Evolutionary conservation across 106 monocot species (phyloP), one percentile per base, ranked within the genome.

Genomic region (Dactylorhiza incarnata): DNA sequence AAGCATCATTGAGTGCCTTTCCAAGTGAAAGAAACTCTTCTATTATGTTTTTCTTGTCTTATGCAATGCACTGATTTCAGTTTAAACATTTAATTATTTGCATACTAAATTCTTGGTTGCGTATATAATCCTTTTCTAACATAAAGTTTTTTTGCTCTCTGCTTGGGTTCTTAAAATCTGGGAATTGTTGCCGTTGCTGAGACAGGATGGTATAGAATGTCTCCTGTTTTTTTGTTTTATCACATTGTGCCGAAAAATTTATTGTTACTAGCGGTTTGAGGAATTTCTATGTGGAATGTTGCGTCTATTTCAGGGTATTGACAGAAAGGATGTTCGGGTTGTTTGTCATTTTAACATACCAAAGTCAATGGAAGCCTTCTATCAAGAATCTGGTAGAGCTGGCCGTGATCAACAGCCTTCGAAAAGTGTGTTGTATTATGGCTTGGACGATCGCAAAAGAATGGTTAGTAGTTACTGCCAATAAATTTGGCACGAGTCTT

Each of bases 311-410:
- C 71, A 96, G 95, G 95, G 95, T n/a, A 93, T 96, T 82, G 95
- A 96, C 80, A 90, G 83, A 84, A 84, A 90, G 76, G 95, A 96
- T 90, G 95, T 96, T 13, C 85, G 90, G 8, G 68, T 93, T 77
- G 95, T 96, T 65, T 92, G 86, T 55, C 95, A 96, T 56, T 89
- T 84, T 55, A 93, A 96, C 77, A 86, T 93, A 46, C 95, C 95
- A 76, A 96, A 96, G 71, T 90, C 95, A 68, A 96, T 93, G 88
- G 95, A 90, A 81, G 82, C 87, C 49, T 96, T 96, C 68, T 96
- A 96, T 81, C 95, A 96, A 79, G 95, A 96, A 76, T 96, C 95
- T 15, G 95, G 95, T 84, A 86, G 95, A 87, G 92, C 90, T 79
- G 95, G 95, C 25, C 95, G 95, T 81, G 95, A 96, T 84, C 90